phyloP scores from a whole-genome alignment of 2,329 filamentous ascomycete species.

The Rutstroemia sp. region DNA sequence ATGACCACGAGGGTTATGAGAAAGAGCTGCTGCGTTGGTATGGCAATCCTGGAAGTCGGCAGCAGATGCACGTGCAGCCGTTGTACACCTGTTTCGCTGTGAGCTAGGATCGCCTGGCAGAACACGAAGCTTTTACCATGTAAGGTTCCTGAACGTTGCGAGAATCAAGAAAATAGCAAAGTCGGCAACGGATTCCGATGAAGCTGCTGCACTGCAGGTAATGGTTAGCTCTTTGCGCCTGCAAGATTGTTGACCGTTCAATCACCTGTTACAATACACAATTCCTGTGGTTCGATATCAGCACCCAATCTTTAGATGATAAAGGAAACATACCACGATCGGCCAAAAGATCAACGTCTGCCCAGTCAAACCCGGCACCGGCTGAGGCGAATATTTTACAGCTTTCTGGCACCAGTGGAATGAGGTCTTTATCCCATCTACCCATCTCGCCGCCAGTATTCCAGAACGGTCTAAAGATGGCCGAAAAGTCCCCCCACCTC shows the following conservation, averaged over 20 bases:
- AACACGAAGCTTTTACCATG: constrained; percentile 39
- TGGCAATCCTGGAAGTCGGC: constrained; percentile 50
- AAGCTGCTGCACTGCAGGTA: constrained; percentile 47
- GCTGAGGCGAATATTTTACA: constrained; percentile 52
- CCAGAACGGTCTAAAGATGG: constrained; percentile 52
- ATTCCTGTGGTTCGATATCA: constrained; percentile 34
- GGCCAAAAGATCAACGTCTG: constrained; percentile 51
- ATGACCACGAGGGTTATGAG: constrained; percentile 56
- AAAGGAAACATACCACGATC: constrained; percentile 36
- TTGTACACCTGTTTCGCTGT: constrained; percentile 18
- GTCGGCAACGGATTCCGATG: constrained; percentile 67
- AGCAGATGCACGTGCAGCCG: constrained; percentile 20
- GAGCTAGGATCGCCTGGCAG: neutral
- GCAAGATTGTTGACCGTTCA: neutral
- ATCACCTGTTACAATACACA: constrained; percentile 58
- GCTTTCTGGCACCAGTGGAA: constrained; percentile 43
- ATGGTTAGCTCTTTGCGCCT: constrained; percentile 1
- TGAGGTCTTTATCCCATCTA: constrained; percentile 52
- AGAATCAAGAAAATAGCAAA: constrained; percentile 63
- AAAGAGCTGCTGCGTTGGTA: constrained; percentile 47
- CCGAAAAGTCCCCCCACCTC: constrained; percentile 47
- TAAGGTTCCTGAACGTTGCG: constrained; percentile 59
- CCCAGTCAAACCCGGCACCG: constrained; percentile 58
- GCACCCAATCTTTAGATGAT: neutral
- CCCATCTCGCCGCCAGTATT: constrained; percentile 60